Evolutionary conservation across 495 filamentous ascomycete species (phyloP), one percentile per base, ranked within the genome.

Genomic region (Tetracladium marchalianum): DNA sequence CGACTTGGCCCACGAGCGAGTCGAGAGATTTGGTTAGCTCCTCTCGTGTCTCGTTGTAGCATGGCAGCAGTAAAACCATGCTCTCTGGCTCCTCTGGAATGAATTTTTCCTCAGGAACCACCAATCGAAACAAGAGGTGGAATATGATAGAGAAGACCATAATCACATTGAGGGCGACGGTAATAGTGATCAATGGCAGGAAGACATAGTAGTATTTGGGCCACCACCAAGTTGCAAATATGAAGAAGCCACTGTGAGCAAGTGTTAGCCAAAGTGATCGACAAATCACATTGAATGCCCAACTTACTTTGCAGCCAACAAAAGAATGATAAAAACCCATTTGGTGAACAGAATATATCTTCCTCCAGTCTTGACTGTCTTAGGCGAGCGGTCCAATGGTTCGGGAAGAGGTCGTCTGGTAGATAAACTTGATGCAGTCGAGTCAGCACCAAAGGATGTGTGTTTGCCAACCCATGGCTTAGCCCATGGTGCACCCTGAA

Each of bases 31-130:
- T 54, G 5, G 35, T 36, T 15, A 49, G 50, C 43, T 62, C 60
- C 10, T 59, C 53, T n/a, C 44, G 53, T 1, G 58, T 61, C 36
- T 62, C 60, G 19, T 62, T 62, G 43, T 62, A 62, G 45, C 60
- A 62, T 32, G 60, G 60, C 52, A 62, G 49, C 13, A 62, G 49
- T 17, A 58, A 41, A 11, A 62, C 58, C 55, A 62, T 47, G 1
- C 54, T 45, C 44, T 62, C 60, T 1, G 53, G 52, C 4, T 17
- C 44, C 31, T 49, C 46, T n/a, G 60, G 60, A 11, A 41, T 27
- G 12, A 47, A 11, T 16, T 52, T 46, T 22, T 61, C 55, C 13
- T 49, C 49, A 15, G 50, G 54, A 38, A 53, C 31, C 1, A 50
- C 18, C 13, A 43, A 17, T 41, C 58, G 53, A 32, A 18, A 9